Conservation (phyloP, 495 filamentous ascomycete species). For the Lasiosphaeris hirsuta region DNA sequence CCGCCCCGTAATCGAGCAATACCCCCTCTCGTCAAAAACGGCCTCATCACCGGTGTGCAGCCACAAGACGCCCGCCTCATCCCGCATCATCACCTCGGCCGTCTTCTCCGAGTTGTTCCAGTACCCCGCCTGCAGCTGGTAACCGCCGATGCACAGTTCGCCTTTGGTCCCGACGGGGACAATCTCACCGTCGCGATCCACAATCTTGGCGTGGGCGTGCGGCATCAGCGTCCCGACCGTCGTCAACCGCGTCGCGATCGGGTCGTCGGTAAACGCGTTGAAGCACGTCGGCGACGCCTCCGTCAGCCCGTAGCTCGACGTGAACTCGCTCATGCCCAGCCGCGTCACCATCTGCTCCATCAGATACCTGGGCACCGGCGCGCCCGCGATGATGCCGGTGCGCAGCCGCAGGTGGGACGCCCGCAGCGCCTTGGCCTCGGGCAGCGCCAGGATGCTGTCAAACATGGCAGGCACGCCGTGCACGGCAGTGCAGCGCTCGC, state of each 20-base stretch:
- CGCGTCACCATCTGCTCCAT: conserved; percentile 60
- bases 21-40: conserved; percentile 59
- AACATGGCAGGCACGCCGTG: conserved; percentile 76
- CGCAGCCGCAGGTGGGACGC: conserved; percentile 49
- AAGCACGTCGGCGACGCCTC: conserved; percentile 70
- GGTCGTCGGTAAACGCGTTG: conserved; percentile 64
- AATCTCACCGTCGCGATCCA: conserved; percentile 55
- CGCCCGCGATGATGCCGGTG: conserved; percentile 67
- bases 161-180: conserved; percentile 58
- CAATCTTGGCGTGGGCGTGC: conserved; percentile 65
- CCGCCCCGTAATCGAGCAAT: conserved; percentile 60
- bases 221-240: conserved; percentile 68
- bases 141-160: conserved; percentile 67
- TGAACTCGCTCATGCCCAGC: conserved; percentile 66
- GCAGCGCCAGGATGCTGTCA: conserved; percentile 57
- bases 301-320: conserved; percentile 68
- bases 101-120: conserved; percentile 71
- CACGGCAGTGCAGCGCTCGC: conserved; percentile 64
- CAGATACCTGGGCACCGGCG: conserved; percentile 60
- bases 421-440: conserved; percentile 46
- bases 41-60: conserved; percentile 69
- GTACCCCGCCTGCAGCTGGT: conserved; percentile 65
- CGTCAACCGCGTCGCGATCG: conserved; percentile 53
- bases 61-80: conserved; percentile 60
- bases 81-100: conserved; percentile 55